These are phyloP conservation scores for Stereocaulon alpinum DNA, from an alignment of 495 filamentous ascomycete species.

Conservation along the genomic window DNA sequence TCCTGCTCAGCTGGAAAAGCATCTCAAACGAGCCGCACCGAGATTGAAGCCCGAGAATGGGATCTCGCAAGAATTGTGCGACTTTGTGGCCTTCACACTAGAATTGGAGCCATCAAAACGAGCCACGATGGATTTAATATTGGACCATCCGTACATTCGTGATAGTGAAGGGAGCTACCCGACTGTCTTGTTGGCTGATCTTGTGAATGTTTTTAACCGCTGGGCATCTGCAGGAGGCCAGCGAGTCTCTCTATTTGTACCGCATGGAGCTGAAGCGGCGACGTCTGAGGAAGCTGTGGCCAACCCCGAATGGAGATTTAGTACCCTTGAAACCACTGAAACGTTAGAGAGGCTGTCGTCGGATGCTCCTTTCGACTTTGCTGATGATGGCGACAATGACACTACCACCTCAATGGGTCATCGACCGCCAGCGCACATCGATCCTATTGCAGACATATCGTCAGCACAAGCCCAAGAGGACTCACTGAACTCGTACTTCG, in stretches of 20 bases:
- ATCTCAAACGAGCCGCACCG: conserved; percentile 49
- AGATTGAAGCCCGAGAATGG: conserved; percentile 68
- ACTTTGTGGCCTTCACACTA: conserved; percentile 70
- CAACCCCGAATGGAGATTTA: conserved; percentile 81
- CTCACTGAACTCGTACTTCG: conserved; percentile 11
- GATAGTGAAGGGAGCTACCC: conserved; percentile 60
- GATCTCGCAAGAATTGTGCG: conserved; percentile 45
- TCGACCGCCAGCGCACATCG: conserved; percentile 22
- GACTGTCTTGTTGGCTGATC: conserved; percentile 52
- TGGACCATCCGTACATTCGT: conserved; percentile 39
- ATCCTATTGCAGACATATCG: conserved; percentile 4
- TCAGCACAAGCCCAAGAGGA: conserved; percentile 11
- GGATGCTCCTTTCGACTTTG: conserved; percentile 23
- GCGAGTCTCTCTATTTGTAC: conserved; percentile 70
- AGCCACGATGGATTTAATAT: conserved; percentile 49
- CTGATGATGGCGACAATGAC: conserved; percentile 16
- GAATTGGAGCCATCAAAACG: conserved; percentile 63
- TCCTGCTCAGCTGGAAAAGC: conserved; percentile 50
- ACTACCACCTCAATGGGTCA: conserved; percentile 23
- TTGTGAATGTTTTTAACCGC: conserved; percentile 70
- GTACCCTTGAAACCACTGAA: conserved; percentile 57
- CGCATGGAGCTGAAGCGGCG: conserved; percentile 60
- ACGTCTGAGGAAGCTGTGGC: conserved; percentile 33
- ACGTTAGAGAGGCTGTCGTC: conserved; percentile 55
- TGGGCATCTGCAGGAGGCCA: conserved; percentile 84